A percentile compares a stretch with the other conserved stretches of the same genome.
phyloP scores from a whole-genome alignment of 345 rosid species.

The Nasturtium officinale region DNA sequence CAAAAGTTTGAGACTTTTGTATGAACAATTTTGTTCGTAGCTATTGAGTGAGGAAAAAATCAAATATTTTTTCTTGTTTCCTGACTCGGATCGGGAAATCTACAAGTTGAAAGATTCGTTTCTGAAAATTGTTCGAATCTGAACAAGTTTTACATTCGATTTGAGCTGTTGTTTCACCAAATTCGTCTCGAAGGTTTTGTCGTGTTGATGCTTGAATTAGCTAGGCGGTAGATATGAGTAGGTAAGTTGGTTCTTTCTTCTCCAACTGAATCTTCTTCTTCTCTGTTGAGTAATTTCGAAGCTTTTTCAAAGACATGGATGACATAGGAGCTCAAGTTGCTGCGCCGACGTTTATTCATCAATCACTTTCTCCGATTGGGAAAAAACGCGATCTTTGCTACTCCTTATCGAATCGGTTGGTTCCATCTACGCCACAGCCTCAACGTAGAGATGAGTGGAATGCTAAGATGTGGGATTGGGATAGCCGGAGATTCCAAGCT shows the following conservation, averaged over 20 bases:
- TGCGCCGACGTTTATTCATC: slow-evolving; percentile 63
- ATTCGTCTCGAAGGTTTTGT: not conserved
- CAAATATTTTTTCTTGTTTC: not conserved
- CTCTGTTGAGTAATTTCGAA: not conserved
- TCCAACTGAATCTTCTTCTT: slow-evolving; percentile 6
- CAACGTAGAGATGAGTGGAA: slow-evolving; percentile 63
- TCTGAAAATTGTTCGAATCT: slow-evolving; percentile 27
- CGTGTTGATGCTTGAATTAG: slow-evolving; percentile 29
- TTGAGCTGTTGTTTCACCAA: not conserved
- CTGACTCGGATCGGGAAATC: slow-evolving; percentile 30
- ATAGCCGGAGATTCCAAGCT: slow-evolving; percentile 64
- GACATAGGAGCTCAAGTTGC: slow-evolving; percentile 78
- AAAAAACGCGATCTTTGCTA: slow-evolving; percentile 66
- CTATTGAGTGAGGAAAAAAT: not conserved
- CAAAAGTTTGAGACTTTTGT: slow-evolving; percentile 20
- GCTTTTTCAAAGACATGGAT: slow-evolving; percentile 48
- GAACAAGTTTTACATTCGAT: slow-evolving; percentile 5
- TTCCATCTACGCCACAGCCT: slow-evolving; percentile 35
- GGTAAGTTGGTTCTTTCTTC: slow-evolving; percentile 15
- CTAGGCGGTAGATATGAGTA: slow-evolving; percentile 18
- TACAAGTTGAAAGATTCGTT: slow-evolving; percentile 32
- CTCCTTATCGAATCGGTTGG: slow-evolving; percentile 39
- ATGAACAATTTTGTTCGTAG: not conserved
- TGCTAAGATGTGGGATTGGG: slow-evolving; percentile 82
- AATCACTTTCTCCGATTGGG: slow-evolving; percentile 55